A percentile compares a stretch with the other conserved stretches of the same genome.
phyloP scores from a whole-genome alignment of 2,329 filamentous ascomycete species.

The Clonostachys chloroleuca region DNA sequence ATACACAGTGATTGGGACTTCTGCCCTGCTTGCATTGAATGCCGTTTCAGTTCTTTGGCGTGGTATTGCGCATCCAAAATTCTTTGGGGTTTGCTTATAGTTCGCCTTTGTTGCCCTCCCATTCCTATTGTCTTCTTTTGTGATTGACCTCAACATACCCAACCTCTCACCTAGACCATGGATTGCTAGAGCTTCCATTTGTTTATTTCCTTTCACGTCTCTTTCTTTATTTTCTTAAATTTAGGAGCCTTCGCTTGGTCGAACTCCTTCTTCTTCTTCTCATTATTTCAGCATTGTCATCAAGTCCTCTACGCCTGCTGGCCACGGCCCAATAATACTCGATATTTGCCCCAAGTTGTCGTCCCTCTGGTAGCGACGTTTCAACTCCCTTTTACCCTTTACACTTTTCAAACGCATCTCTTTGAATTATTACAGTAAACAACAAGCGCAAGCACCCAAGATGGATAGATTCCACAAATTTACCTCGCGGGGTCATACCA shows the following conservation, averaged over 20 bases:
- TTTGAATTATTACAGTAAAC: background rate
- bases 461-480: slow-evolving; percentile 27
- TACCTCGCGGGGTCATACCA: slow-evolving; percentile 23
- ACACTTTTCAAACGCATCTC: background rate
- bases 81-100: slow-evolving; percentile 7
- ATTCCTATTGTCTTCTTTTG: slow-evolving; percentile 4
- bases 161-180: too few species aligned
- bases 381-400: background rate
- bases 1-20: too few species aligned
- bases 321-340: background rate
- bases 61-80: too few species aligned
- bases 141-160: too few species aligned
- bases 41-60: too few species aligned
- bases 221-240: slow-evolving; percentile 3
- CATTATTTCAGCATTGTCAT: background rate
- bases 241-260: background rate
- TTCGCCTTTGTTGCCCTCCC: slow-evolving; percentile 3
- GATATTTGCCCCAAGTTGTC: background rate
- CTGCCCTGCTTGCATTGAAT: too few species aligned
- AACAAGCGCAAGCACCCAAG: slow-evolving; percentile 11
- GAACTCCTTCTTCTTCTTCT: background rate
- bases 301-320: background rate
- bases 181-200: background rate
- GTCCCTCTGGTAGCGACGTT: slow-evolving; percentile 1
- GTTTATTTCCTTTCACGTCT: slow-evolving; percentile 2